Conservation (phyloP, 2,329 filamentous ascomycete species). For the Verticillium nonalfalfae region DNA sequence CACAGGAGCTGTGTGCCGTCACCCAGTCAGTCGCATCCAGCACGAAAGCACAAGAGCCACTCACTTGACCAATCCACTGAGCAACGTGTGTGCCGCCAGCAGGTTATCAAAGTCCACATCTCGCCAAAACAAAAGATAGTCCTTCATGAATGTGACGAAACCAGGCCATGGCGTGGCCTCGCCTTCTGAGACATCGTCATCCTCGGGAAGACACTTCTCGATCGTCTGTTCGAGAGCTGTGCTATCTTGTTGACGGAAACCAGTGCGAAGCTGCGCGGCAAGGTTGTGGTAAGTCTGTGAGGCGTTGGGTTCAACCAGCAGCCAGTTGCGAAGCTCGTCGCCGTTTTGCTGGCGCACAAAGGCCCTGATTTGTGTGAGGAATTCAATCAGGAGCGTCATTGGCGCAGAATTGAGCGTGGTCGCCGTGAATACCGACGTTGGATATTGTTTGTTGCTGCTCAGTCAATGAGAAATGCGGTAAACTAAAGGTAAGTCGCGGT, state of each 20-base stretch:
- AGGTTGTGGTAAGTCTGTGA: conserved; percentile 62
- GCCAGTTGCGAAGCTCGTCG: conserved; percentile 58
- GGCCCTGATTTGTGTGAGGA: conserved; percentile 57
- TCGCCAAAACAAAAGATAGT: conserved; percentile 75
- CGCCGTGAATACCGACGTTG: background rate
- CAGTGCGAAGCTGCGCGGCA: conserved; percentile 56
- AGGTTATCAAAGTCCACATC: conserved; percentile 74
- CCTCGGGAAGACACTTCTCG: conserved; percentile 56
- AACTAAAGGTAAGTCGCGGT: too few species aligned
- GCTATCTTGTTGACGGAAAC: conserved; percentile 42
- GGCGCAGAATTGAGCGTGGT: background rate
- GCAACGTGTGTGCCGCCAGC: conserved; percentile 65
- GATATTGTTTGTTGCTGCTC: background rate
- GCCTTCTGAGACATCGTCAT: conserved; percentile 57
- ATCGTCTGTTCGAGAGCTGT: conserved; percentile 57
- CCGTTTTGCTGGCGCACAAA: conserved; percentile 61
- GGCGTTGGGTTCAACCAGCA: conserved; percentile 69
- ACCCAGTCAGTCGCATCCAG: background rate
- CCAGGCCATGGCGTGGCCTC: conserved; percentile 65
- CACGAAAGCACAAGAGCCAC: conserved; percentile 20
- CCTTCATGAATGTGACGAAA: conserved; percentile 72
- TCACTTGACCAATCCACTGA: conserved; percentile 71
- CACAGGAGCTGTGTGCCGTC: conserved; percentile 58
- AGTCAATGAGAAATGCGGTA: background rate
- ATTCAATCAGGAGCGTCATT: conserved; percentile 62